phyloP scores from a whole-genome alignment of 805 yeast genomes.

The Hanseniaspora osmophila region DNA sequence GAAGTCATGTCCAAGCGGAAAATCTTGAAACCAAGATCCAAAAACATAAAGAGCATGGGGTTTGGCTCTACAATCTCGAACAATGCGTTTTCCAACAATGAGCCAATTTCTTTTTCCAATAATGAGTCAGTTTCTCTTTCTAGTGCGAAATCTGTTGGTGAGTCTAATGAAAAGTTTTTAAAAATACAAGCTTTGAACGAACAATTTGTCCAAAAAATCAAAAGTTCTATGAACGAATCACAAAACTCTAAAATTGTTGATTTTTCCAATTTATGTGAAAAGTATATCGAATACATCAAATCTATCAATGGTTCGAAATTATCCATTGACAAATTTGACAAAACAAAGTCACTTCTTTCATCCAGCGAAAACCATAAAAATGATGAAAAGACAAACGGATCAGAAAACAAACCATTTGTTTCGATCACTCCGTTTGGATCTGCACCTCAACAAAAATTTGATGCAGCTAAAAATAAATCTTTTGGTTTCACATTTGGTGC shows the following conservation, averaged over 20 bases:
- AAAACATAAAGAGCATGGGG: constrained; percentile 23
- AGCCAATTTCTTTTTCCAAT: constrained; percentile 2
- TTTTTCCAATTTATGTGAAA: constrained; percentile 39
- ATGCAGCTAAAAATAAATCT: background rate
- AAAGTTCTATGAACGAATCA: constrained; percentile 26
- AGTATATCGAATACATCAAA: constrained; percentile 41
- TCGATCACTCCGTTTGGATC: too few species aligned
- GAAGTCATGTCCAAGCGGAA: constrained; percentile 54
- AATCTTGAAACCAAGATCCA: constrained; percentile 39
- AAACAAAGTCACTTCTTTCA: too few species aligned
- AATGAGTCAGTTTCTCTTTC: constrained; percentile 6
- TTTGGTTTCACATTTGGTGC: background rate
- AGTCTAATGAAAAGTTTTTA: constrained; percentile 24
- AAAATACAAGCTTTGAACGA: constrained; percentile 54
- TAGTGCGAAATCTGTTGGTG: constrained; percentile 1
- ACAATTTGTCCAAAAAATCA: constrained; percentile 38
- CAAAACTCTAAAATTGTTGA: constrained; percentile 40
- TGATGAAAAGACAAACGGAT: constrained; percentile 2
- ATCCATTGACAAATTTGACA: background rate
- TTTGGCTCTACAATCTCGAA: constrained; percentile 6
- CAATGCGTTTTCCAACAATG: background rate
- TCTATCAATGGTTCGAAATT: constrained; percentile 18
- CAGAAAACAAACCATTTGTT: constrained; percentile 1
- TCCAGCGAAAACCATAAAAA: background rate
- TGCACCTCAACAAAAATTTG: too few species aligned